Conservation (phyloP, 2,329 filamentous ascomycete genomes). For the Fusarium verticillioides region DNA sequence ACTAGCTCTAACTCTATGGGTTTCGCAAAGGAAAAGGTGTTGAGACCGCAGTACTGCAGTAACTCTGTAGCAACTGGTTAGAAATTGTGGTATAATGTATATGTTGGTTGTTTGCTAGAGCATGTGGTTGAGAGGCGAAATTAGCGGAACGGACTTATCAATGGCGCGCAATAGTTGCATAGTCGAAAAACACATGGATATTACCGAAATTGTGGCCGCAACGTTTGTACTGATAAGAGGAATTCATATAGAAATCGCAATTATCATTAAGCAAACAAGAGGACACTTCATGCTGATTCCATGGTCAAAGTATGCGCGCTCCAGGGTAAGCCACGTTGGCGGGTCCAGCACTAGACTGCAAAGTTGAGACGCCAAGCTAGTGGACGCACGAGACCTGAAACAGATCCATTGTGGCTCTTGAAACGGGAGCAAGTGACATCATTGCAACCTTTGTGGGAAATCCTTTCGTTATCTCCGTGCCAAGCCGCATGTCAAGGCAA, state of each 20-base stretch:
- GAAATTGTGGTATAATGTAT: too few species aligned
- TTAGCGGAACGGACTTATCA: too few species aligned
- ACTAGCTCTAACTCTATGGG: fast-evolving
- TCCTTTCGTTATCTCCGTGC: not conserved
- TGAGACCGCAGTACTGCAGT: too few species aligned
- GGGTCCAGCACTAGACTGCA: not conserved
- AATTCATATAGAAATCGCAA: fast-evolving
- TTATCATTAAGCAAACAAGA: fast-evolving
- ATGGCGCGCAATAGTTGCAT: too few species aligned
- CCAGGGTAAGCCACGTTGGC: not conserved
- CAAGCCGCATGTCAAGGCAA: not conserved
- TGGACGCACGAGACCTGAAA: not conserved
- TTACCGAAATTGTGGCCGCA: fast-evolving
- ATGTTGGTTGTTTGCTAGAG: too few species aligned
- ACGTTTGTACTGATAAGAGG: fast-evolving
- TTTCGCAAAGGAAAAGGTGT: not conserved
- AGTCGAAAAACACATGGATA: too few species aligned
- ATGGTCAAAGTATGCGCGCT: not conserved
- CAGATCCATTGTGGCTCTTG: not conserved
- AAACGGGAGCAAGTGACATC: not conserved
- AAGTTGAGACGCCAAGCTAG: not conserved
- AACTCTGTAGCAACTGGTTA: too few species aligned
- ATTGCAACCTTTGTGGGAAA: not conserved
- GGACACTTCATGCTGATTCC: too few species aligned
- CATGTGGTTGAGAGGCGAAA: too few species aligned